phyloP scores from a whole-genome alignment of 805 yeast species.

The Brettanomyces custersianus region DNA sequence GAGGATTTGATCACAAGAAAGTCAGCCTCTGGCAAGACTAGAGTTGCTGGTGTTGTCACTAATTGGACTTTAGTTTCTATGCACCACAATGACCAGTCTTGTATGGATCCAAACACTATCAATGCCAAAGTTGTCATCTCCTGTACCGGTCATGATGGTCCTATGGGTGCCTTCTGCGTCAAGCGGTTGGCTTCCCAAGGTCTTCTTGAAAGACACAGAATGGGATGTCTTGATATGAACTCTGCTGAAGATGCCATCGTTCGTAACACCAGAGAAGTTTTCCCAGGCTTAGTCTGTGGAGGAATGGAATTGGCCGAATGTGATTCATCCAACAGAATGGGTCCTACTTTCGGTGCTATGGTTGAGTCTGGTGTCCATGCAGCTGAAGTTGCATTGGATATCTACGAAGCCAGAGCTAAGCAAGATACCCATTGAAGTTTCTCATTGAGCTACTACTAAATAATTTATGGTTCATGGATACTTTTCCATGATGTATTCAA shows the following conservation, averaged over 20 bases:
- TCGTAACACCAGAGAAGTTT: constrained; percentile 55
- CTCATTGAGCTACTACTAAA: too few species aligned
- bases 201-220: constrained; percentile 41
- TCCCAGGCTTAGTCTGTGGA: constrained; percentile 54
- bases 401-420: constrained; percentile 21
- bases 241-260: constrained; percentile 70
- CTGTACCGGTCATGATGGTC: constrained; percentile 78
- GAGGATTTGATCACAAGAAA: constrained; percentile 72
- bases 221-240: constrained; percentile 78
- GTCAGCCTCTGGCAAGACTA: constrained; percentile 47
- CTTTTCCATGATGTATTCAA: not conserved
- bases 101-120: constrained; percentile 80
- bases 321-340: constrained; percentile 75
- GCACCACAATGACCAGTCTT: constrained; percentile 69
- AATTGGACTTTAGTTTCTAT: constrained; percentile 75
- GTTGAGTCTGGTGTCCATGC: constrained; percentile 72
- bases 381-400: constrained; percentile 40
- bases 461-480: not conserved
- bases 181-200: constrained; percentile 55
- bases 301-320: constrained; percentile 79
- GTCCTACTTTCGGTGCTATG: constrained; percentile 81
- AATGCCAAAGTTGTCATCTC: constrained; percentile 57
- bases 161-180: constrained; percentile 72
- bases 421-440: too few species aligned
- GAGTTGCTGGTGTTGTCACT: constrained; percentile 74